phyloP scores from a whole-genome alignment of 495 filamentous ascomycete species.

The Hypoxylon perforatum region DNA sequence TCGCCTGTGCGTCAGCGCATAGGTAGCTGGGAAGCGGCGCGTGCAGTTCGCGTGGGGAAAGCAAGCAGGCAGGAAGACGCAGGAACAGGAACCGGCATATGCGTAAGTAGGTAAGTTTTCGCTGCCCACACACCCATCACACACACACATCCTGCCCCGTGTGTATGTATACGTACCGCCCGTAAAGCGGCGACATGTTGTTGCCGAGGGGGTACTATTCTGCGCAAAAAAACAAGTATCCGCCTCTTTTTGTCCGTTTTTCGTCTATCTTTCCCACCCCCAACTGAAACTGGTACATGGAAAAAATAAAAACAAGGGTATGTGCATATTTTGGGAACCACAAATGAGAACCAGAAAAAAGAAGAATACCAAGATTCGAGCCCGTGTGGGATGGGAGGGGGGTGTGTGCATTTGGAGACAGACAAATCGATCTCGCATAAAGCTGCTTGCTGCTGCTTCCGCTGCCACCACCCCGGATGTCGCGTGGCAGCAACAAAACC shows the following conservation, averaged over 20 bases:
- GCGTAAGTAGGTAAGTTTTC: too few species aligned
- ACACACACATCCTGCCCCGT: conserved; percentile 20
- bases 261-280: conserved; percentile 30
- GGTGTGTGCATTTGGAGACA: conserved; percentile 46
- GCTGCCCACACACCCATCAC: conserved; percentile 44
- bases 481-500: conserved; percentile 25
- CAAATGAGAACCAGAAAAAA: too few species aligned
- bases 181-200: conserved; percentile 43
- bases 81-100: conserved; percentile 43
- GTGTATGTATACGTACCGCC: conserved; percentile 39
- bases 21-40: not conserved
- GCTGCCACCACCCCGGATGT: conserved; percentile 27
- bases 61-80: conserved; percentile 33
- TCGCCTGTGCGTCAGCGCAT: conserved; percentile 43
- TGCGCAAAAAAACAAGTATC: conserved; percentile 39
- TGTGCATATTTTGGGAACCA: conserved; percentile 43
- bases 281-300: conserved; percentile 17
- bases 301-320: conserved; percentile 30
- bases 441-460: not conserved
- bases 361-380: conserved; percentile 16
- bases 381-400: conserved; percentile 32
- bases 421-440: conserved; percentile 44
- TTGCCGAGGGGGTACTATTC: conserved; percentile 35
- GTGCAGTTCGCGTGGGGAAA: conserved; percentile 34
- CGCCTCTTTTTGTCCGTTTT: conserved; percentile 16